Conservation (phyloP, 2,329 filamentous ascomycete genomes). For the Ophiostoma novo-ulmi region DNA sequence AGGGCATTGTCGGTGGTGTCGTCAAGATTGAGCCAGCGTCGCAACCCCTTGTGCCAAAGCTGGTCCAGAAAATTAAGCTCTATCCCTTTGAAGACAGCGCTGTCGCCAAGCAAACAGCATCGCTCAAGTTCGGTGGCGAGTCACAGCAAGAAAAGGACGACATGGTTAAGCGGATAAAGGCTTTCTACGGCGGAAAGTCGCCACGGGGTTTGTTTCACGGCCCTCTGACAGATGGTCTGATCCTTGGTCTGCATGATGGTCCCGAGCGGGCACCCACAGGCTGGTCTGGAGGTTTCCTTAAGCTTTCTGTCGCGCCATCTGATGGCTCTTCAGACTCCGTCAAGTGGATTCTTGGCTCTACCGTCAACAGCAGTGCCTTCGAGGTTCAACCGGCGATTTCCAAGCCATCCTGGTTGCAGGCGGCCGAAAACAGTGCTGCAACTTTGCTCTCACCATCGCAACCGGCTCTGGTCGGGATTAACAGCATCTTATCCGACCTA, state of each 20-base stretch:
- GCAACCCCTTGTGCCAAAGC: slow-evolving; percentile 55
- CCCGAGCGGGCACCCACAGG: slow-evolving; percentile 36
- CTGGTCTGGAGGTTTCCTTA: slow-evolving; percentile 81
- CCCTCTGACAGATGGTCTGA: slow-evolving; percentile 81
- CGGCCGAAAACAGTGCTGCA: slow-evolving; percentile 36
- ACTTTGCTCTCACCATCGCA: slow-evolving; percentile 37
- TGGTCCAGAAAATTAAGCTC: slow-evolving; percentile 60
- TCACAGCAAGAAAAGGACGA: slow-evolving; percentile 78
- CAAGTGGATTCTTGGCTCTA: slow-evolving; percentile 69
- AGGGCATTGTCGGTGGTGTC: slow-evolving; percentile 75
- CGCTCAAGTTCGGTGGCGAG: slow-evolving; percentile 81
- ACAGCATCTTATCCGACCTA: slow-evolving; percentile 66
- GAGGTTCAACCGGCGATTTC: slow-evolving; percentile 72
- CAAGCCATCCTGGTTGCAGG: slow-evolving; percentile 53
- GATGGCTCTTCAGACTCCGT: slow-evolving; percentile 36
- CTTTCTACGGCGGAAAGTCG: slow-evolving; percentile 60
- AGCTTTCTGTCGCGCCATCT: slow-evolving; percentile 53
- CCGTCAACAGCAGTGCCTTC: slow-evolving; percentile 64
- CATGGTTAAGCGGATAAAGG: slow-evolving; percentile 63
- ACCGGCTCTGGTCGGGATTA: slow-evolving; percentile 73
- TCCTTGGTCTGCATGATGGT: slow-evolving; percentile 57
- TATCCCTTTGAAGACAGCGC: slow-evolving; percentile 64
- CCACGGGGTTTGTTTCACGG: slow-evolving; percentile 67
- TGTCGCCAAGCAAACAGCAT: slow-evolving; percentile 46
- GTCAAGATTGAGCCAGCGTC: slow-evolving; percentile 82